These are phyloP conservation scores for Mortierella sp. DNA, from an alignment of 371 early-diverging fungal genomes.

Conservation along the genomic window DNA sequence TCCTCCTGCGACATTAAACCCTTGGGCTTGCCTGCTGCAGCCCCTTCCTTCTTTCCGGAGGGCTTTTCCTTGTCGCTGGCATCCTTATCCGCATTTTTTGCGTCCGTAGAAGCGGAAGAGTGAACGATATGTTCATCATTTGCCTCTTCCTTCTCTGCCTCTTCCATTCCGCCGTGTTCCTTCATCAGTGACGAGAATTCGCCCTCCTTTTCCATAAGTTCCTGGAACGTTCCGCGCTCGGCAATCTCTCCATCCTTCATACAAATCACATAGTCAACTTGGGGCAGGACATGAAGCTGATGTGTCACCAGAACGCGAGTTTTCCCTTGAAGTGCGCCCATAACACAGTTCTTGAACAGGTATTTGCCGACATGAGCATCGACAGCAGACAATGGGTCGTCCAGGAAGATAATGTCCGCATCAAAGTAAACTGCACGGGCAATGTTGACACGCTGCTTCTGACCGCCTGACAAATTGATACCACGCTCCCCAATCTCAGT, in stretches of 20 bases:
- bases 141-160: slow-evolving; percentile 13
- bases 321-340: slow-evolving; percentile 51
- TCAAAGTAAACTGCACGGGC: slow-evolving; percentile 60
- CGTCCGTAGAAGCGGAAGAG: slow-evolving; percentile 14
- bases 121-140: slow-evolving; percentile 21
- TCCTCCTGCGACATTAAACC: slow-evolving; percentile 56
- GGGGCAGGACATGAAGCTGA: slow-evolving; percentile 57
- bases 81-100: slow-evolving; percentile 9
- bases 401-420: slow-evolving; percentile 72
- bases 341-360: slow-evolving; percentile 59
- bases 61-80: slow-evolving; percentile 9
- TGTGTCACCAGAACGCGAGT: slow-evolving; percentile 60
- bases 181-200: slow-evolving; percentile 64
- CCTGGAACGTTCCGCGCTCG: slow-evolving; percentile 65
- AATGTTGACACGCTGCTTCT: slow-evolving; percentile 75
- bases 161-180: slow-evolving; percentile 61
- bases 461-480: slow-evolving; percentile 89
- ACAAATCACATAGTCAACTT: slow-evolving; percentile 63
- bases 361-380: slow-evolving; percentile 71
- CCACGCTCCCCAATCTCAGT: slow-evolving; percentile 94
- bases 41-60: slow-evolving; percentile 13
- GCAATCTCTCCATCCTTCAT: slow-evolving; percentile 70
- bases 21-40: slow-evolving; percentile 21
- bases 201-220: slow-evolving; percentile 57
- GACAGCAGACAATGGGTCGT: slow-evolving; percentile 87